Base-by-base conservation (phyloP, 805 yeast genomes). In the Lipomyces starkeyi region DNA sequence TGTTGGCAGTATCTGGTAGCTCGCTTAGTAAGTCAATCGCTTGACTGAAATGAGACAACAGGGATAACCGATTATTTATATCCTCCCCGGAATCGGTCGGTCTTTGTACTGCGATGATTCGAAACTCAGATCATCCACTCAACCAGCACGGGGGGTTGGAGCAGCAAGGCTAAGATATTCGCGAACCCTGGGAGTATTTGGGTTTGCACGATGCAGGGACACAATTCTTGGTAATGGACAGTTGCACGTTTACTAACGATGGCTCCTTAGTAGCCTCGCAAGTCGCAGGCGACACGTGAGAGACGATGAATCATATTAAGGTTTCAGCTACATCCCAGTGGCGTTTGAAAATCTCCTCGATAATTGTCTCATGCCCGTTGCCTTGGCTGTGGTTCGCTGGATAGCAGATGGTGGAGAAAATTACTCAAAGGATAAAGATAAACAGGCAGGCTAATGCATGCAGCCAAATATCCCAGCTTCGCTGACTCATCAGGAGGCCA, bases 151-250 rank as follows among this genome's bases (percentile, higher is more conserved):
- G n/a, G n/a, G 54, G 22, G 27, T 20, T 9, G 54, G 27, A n/a
- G 27, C 22, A 49, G 54, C 27, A 49, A 0, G 9, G 54, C 13
- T 49, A 49, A n/a, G 54, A 49, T n/a, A 49, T 49, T n/a, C 25
- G 20, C 54, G 14, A 20, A 17, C 25, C 27, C 9, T 17, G 54
- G 14, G 29, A 27, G 29, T 27, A 27, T 49, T 13, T 49, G 27
- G 54, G 54, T 22, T 49, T 49, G 20, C n/a, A 20, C 54, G 54
- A 49, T 49, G 54, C 54, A 7, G n/a, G 25, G 54, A 49, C 22
- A 22, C 54, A 0, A 14, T 49, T 49, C 54, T 25, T 14, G 54
- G n/a, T 49, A 13, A 22, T 49, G 27, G 54, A 22, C 22, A 49
- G 7, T 4, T 1, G 54, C 54, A 49, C 54, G 54, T 49, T 49